Percentiles rank a stretch among this genome's conserved stretches.
phyloP scores from a whole-genome alignment of 1,284 basidiomycete genomes.

The Vanrija sp. region DNA sequence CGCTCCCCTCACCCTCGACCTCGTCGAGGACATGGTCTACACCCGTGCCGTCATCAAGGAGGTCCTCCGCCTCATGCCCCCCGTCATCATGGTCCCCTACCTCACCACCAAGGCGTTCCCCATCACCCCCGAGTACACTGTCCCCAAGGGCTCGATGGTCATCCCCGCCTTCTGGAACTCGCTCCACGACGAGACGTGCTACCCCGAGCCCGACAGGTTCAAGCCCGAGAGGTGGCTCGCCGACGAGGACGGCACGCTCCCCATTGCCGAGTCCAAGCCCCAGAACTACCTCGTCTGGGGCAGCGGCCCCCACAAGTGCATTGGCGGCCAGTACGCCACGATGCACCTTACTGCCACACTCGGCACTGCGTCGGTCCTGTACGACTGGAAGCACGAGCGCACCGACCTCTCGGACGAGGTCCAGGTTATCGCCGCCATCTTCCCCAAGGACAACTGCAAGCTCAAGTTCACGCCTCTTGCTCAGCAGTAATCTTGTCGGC shows the following conservation, averaged over 20 bases:
- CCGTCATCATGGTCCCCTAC: conserved; percentile 97
- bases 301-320: conserved; percentile 87
- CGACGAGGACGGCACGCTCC: conserved; percentile 58
- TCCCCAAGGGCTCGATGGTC: conserved; percentile 86
- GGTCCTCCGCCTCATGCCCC: conserved; percentile 82
- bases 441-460: conserved; percentile 2
- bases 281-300: conserved; percentile 97
- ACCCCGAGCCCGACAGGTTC: conserved; percentile 80
- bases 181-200: conserved; percentile 82
- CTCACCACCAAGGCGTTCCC: conserved; percentile 83
- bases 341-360: conserved; percentile 87
- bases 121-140: conserved; percentile 83
- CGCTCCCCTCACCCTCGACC: conserved; percentile 78
- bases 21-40: conserved; percentile 90
- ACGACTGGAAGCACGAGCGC: conserved; percentile 83
- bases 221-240: conserved; percentile 91
- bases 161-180: conserved; percentile 97
- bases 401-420: conserved; percentile 79
- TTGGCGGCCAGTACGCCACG: conserved; percentile 86
- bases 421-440: conserved; percentile 76
- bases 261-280: conserved; percentile 71
- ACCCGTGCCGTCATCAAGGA: conserved; percentile 89
- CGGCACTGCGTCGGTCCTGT: conserved; percentile 73
- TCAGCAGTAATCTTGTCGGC: background rate
- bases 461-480: background rate